Evolutionary conservation across 495 filamentous ascomycete genomes (phyloP), one percentile per base, ranked within the genome.

Genomic region (Trichocladium uniseriatum): DNA sequence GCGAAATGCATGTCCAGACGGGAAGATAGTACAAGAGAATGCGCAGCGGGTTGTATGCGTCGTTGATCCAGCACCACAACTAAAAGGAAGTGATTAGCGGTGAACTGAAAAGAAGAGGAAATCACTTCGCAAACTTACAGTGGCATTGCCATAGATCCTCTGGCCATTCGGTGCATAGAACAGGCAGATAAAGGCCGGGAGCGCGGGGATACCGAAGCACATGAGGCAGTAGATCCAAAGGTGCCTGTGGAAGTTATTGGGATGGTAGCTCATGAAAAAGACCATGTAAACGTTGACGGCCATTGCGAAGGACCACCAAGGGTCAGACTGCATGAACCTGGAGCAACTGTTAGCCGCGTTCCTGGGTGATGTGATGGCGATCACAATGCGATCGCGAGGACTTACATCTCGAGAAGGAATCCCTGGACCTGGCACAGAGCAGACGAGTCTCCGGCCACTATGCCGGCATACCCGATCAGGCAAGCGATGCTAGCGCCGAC

Each of bases 21-120:
- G 87, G 87, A 3, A 79, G 76, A 62, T 95, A 95, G 66, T 91
- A 89, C 43, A 77, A 70, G 35, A 79, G 84, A 36, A 94, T 82
- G 20, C 88, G 82, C 13, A 92, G 71, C 45, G 76, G 69, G 56
- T 83, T 83, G 77, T 80, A 90, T 38, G 74, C 56, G 27, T 70
- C 67, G 35, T 74, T 72, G 39, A 94, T 77, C 89, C 89, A 95
- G 65, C 89, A 95, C 89, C 89, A 94, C 34, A 95, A 70, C 77
- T 77, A 36, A 18, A 22, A 19, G 36, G 20, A 32, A n/a, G 11
- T 34, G 9, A 21, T 37, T 10, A 48, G 18, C 0, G 14, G 38
- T 40, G 19, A 22, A 29, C 18, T 1, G 13, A 21, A 29, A 3
- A 14, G 4, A 35, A 14, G 43, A 14, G 6, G 0, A 0, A 15